Evolutionary conservation across 345 rosid genomes (phyloP).

Genomic region (Gossypium raimondii): DNA sequence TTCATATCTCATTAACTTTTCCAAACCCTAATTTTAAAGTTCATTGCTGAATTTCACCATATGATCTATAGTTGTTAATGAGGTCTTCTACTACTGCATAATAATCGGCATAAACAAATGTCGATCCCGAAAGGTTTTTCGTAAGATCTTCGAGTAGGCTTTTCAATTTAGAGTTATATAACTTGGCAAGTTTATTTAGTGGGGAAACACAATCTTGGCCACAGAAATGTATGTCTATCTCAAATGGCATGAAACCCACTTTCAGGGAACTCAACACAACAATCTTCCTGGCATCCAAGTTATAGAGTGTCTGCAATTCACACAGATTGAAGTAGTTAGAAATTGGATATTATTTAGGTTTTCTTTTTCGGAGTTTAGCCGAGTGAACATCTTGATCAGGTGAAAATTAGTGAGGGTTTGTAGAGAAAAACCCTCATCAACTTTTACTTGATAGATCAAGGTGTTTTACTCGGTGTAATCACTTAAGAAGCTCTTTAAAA

Average conservation of each 20-base stretch:
- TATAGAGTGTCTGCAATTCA: constrained; percentile 18
- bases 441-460: not conserved
- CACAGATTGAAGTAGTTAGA: not conserved
- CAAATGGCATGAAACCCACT: constrained; percentile 4
- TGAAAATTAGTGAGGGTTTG: not conserved
- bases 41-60: constrained; percentile 6
- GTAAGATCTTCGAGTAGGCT: constrained; percentile 2
- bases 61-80: not conserved
- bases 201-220: not conserved
- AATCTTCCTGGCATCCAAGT: constrained; percentile 23
- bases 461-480: too few relatives aligned
- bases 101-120: not conserved
- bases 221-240: not conserved
- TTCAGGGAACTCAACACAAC: not conserved
- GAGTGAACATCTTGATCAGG: not conserved
- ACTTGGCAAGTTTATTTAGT: not conserved
- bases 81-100: not conserved
- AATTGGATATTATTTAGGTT: not conserved
- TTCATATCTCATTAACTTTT: not conserved
- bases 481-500: too few relatives aligned
- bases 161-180: constrained; percentile 11
- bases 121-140: constrained; percentile 4
- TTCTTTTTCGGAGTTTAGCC: too few relatives aligned
- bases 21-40: not conserved
- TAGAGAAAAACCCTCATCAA: not conserved